Conservation (phyloP, 768 basidiomycete species). For the Mycena kentingensis region DNA sequence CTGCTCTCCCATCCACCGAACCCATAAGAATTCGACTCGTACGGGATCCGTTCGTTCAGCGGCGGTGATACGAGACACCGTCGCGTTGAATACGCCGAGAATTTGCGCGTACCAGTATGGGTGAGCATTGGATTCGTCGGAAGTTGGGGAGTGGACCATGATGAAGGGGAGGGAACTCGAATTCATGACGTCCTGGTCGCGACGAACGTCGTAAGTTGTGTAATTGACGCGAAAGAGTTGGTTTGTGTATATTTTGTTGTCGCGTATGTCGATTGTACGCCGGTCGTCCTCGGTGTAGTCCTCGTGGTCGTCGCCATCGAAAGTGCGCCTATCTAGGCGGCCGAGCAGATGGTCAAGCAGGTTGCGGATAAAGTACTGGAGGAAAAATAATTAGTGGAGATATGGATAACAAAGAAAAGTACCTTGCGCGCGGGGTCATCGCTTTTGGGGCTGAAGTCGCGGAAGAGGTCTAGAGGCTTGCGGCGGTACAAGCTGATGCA, state of each 20-base stretch:
- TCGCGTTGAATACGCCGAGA: slow-evolving; percentile 34
- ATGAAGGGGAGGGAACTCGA: slow-evolving; percentile 35
- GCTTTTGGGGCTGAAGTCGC: background rate
- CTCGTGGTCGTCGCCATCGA: slow-evolving; percentile 33
- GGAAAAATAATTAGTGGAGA: background rate
- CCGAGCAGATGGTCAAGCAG: slow-evolving; percentile 39
- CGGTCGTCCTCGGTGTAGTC: slow-evolving; percentile 25
- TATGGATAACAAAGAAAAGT: background rate
- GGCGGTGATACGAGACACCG: slow-evolving; percentile 18
- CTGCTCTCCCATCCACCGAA: slow-evolving; percentile 28
- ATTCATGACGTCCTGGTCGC: slow-evolving; percentile 33
- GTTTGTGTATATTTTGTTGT: slow-evolving; percentile 27
- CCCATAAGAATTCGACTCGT: slow-evolving; percentile 30
- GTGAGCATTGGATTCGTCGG: slow-evolving; percentile 1
- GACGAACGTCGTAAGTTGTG: slow-evolving; percentile 43
- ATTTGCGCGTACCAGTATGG: slow-evolving; percentile 37
- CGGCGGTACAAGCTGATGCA: slow-evolving; percentile 26
- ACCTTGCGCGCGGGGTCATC: slow-evolving; percentile 27
- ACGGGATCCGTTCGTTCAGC: slow-evolving; percentile 1
- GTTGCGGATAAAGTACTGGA: slow-evolving; percentile 32
- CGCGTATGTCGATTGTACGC: slow-evolving; percentile 15
- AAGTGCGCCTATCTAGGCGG: slow-evolving; percentile 26
- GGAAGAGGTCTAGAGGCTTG: slow-evolving; percentile 21
- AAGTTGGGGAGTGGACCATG: slow-evolving; percentile 28
- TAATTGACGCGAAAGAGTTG: slow-evolving; percentile 35